Percentiles rank a stretch among this genome's conserved stretches.
Conservation (phyloP, 441 rosid species). For the Raphanus hybrid region DNA sequence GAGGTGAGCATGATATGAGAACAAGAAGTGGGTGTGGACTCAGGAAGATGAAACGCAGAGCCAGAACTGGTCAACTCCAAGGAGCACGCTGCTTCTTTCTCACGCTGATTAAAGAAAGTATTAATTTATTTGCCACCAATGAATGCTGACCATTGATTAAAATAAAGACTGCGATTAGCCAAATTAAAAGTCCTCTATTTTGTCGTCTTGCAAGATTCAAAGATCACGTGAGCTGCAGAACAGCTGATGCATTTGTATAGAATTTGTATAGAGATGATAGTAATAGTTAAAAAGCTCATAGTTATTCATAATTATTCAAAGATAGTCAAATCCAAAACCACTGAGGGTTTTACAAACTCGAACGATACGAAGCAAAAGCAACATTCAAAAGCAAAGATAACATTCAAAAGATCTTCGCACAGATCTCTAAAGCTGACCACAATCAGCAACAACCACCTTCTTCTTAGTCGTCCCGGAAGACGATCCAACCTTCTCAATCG, state of each 20-base stretch:
- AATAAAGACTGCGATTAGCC: background rate
- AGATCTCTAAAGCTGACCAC: slow-evolving; percentile 63
- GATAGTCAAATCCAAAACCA: background rate
- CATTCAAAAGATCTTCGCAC: no score
- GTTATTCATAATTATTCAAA: background rate
- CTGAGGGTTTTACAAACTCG: no score
- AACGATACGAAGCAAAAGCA: no score
- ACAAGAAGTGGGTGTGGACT: background rate
- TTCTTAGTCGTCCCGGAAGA: slow-evolving; percentile 54
- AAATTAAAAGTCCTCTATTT: background rate
- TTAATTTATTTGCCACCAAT: background rate
- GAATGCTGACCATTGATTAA: background rate
- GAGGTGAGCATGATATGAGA: background rate
- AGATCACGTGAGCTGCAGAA: slow-evolving; percentile 8
- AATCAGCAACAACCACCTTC: slow-evolving; percentile 62
- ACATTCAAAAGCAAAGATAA: no score
- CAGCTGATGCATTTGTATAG: no score
- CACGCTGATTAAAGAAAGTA: background rate
- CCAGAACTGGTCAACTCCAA: background rate
- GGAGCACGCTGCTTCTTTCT: background rate
- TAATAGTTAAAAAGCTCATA: background rate
- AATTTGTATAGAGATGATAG: no score
- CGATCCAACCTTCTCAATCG: slow-evolving; percentile 69
- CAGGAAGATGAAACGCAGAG: background rate
- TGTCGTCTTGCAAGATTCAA: background rate